Percentiles rank a stretch among this genome's conserved stretches.
These are phyloP conservation scores for Tieghemostelium lacteum DNA, from an alignment of 78 protist species.

Conservation along the genomic window DNA sequence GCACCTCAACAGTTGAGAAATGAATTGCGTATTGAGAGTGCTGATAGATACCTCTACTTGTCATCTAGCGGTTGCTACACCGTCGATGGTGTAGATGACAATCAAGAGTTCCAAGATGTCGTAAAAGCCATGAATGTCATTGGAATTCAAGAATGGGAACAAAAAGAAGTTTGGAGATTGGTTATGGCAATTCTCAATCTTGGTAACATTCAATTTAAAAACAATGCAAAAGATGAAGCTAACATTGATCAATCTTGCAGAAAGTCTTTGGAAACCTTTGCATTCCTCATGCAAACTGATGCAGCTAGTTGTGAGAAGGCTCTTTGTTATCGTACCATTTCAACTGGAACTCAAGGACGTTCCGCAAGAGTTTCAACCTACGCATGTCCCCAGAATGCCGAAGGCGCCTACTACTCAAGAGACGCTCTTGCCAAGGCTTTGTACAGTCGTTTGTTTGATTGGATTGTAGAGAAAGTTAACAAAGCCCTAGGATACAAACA, in stretches of 20 bases:
- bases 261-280: conserved; percentile 78
- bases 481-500: conserved; percentile 75
- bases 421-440: conserved; percentile 96
- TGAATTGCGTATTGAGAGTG: conserved; percentile 70
- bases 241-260: conserved; percentile 39
- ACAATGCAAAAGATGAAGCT: conserved; percentile 78
- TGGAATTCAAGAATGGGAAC: conserved; percentile 82
- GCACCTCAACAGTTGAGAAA: conserved; percentile 50
- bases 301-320: conserved; percentile 67
- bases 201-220: conserved; percentile 88
- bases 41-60: conserved; percentile 80
- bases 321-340: conserved; percentile 69
- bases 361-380: conserved; percentile 82
- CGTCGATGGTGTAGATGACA: conserved; percentile 93
- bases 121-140: conserved; percentile 87
- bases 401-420: conserved; percentile 81
- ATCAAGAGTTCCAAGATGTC: conserved; percentile 81
- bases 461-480: conserved; percentile 89
- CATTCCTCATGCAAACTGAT: conserved; percentile 78
- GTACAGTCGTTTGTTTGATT: conserved; percentile 93
- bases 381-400: conserved; percentile 80
- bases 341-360: conserved; percentile 84
- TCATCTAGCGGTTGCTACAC: conserved; percentile 51
- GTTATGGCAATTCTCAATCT: conserved; percentile 92
- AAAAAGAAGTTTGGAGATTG: conserved; percentile 70